phyloP scores from a whole-genome alignment of 129 eudicot species.

The Solidago caesia region DNA sequence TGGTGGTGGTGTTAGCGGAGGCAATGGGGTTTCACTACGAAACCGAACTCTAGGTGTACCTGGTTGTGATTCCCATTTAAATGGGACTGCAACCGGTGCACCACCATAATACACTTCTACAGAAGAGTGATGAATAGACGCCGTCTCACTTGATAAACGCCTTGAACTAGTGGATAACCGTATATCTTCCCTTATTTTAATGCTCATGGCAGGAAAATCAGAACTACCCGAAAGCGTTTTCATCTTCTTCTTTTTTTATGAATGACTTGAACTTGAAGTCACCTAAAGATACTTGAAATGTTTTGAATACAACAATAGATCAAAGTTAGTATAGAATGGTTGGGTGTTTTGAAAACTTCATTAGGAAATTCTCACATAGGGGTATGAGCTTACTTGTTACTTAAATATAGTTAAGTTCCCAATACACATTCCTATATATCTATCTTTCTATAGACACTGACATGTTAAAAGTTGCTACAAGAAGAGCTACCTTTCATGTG shows the following conservation, averaged over 20 bases:
- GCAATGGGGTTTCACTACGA: slow-evolving; percentile 40
- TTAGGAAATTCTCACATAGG: slow-evolving; percentile 24
- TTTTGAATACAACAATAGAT: slow-evolving; percentile 20
- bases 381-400: slow-evolving; percentile 26
- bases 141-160: slow-evolving; percentile 27
- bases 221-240: slow-evolving; percentile 25
- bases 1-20: slow-evolving; percentile 62
- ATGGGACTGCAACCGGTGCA: slow-evolving; percentile 47
- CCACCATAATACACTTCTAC: slow-evolving; percentile 47
- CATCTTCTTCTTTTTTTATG: slow-evolving; percentile 2
- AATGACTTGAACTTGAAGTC: slow-evolving; percentile 20
- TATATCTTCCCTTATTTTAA: slow-evolving; percentile 28
- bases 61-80: slow-evolving; percentile 65
- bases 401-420: slow-evolving; percentile 40
- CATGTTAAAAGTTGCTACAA: slow-evolving; percentile 26
- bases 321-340: slow-evolving; percentile 16
- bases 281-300: slow-evolving; percentile 28
- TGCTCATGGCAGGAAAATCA: slow-evolving; percentile 31
- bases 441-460: slow-evolving; percentile 19
- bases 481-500: slow-evolving; percentile 30
- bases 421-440: slow-evolving; percentile 30
- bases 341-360: slow-evolving; percentile 23
- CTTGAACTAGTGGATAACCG: slow-evolving; percentile 21
- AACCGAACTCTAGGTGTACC: slow-evolving; percentile 52
- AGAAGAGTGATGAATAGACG: slow-evolving; percentile 22